Evolutionary conservation across 805 yeast genomes (phyloP).

Genomic region (Candida jianshihensis): DNA sequence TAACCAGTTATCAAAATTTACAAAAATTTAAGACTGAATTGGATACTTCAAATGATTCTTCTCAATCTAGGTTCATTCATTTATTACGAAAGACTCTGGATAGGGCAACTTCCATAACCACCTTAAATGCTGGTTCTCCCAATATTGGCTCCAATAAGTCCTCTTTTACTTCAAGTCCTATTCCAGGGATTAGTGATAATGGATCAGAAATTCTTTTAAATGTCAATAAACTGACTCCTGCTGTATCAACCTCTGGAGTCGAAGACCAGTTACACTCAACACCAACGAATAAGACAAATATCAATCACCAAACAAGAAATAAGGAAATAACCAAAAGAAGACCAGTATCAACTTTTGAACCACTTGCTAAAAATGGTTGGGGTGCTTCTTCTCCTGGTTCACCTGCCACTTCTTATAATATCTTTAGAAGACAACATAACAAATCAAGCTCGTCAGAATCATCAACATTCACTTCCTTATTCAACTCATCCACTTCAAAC

Average conservation of each 20-base stretch:
- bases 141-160: constrained; percentile 11
- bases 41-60: constrained; percentile 39
- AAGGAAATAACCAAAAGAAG: constrained; percentile 13
- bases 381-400: constrained; percentile 28
- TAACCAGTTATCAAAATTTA: constrained; percentile 63
- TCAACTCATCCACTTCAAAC: constrained; percentile 29
- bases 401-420: constrained; percentile 29
- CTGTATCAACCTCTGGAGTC: constrained; percentile 23
- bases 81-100: constrained; percentile 38
- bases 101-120: constrained; percentile 15
- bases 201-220: constrained; percentile 21
- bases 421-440: constrained; percentile 60
- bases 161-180: constrained; percentile 19
- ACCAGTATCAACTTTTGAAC: constrained; percentile 33
- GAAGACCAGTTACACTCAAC: constrained; percentile 1
- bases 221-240: constrained; percentile 25
- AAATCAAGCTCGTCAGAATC: constrained; percentile 59
- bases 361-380: constrained; percentile 18
- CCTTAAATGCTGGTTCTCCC: constrained; percentile 12
- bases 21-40: constrained; percentile 30
- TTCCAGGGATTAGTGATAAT: constrained; percentile 3
- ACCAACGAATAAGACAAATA: neutral
- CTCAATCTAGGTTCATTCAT: constrained; percentile 52
- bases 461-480: constrained; percentile 32
- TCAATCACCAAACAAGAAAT: constrained; percentile 1